Percentiles rank a stretch among this genome's conserved stretches.
These are phyloP conservation scores for Rhexocercosporidium sp. DNA, from an alignment of 2,329 filamentous ascomycete species.

Conservation along the genomic window DNA sequence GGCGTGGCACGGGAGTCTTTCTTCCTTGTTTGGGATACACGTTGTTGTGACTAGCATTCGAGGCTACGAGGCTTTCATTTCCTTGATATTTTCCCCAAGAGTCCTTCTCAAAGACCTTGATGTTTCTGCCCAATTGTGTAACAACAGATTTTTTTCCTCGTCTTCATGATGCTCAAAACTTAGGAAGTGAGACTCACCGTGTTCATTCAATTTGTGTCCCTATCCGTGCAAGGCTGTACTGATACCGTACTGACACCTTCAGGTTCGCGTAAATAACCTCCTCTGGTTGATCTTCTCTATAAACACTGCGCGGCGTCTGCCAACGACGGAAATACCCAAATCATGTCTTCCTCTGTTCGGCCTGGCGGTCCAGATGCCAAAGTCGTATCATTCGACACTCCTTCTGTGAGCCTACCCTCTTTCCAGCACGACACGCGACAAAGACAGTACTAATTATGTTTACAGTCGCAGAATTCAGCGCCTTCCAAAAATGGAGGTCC, in stretches of 20 bases:
- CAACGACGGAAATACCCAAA: not conserved
- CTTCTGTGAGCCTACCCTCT: not conserved
- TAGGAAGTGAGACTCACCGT: not conserved
- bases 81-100: not conserved
- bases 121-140: not conserved
- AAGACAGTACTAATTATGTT: not conserved
- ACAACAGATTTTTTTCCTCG: not conserved
- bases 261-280: slow-evolving; percentile 5
- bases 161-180: not conserved
- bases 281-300: not conserved
- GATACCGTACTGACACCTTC: too few relatives aligned
- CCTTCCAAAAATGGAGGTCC: not conserved
- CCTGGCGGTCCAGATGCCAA: slow-evolving; percentile 10
- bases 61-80: not conserved
- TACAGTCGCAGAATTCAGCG: not conserved
- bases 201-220: not conserved
- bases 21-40: slow-evolving; percentile 3
- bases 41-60: not conserved
- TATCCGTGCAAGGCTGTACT: slow-evolving; percentile 1
- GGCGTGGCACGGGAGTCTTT: not conserved
- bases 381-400: slow-evolving; percentile 8
- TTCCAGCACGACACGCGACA: not conserved
- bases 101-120: not conserved
- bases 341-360: not conserved
- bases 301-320: not conserved